phyloP scores from a whole-genome alignment of 495 filamentous ascomycete species.

The Penicillium alfredii region DNA sequence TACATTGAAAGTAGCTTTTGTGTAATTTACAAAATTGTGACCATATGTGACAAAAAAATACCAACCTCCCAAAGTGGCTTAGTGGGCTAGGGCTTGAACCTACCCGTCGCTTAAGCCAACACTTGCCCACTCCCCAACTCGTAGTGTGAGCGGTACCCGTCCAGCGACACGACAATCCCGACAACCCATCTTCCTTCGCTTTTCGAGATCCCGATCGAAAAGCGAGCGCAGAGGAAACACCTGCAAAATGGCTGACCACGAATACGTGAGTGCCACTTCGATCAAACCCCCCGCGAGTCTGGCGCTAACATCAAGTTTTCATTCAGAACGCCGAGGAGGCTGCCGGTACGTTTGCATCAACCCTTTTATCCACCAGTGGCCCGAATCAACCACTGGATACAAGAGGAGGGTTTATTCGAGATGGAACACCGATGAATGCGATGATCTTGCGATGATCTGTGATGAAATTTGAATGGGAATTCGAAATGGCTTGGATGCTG shows the following conservation, averaged over 20 bases:
- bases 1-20: too few relatives aligned
- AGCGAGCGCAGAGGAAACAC: slow-evolving; percentile 45
- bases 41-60: slow-evolving; percentile 1
- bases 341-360: slow-evolving; percentile 59
- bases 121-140: slow-evolving; percentile 38
- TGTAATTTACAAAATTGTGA: neutral
- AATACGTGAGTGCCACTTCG: slow-evolving; percentile 66
- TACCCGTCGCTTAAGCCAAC: slow-evolving; percentile 45
- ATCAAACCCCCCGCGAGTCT: slow-evolving; percentile 2
- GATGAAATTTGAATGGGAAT: slow-evolving; percentile 7
- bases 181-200: slow-evolving; percentile 45
- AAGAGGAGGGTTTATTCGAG: slow-evolving; percentile 3
- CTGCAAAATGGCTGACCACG: slow-evolving; percentile 85
- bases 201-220: slow-evolving; percentile 48
- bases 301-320: slow-evolving; percentile 33
- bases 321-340: slow-evolving; percentile 86
- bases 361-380: slow-evolving; percentile 7
- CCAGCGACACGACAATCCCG: slow-evolving; percentile 41
- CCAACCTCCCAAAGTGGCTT: slow-evolving; percentile 20
- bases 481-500: slow-evolving; percentile 13
- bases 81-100: slow-evolving; percentile 41
- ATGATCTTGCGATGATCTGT: neutral
- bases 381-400: slow-evolving; percentile 2
- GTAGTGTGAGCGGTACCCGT: slow-evolving; percentile 30
- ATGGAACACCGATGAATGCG: slow-evolving; percentile 6